Evolutionary conservation across 2,329 filamentous ascomycete species (phyloP).

Genomic region (Aspergillus phoenicis): DNA sequence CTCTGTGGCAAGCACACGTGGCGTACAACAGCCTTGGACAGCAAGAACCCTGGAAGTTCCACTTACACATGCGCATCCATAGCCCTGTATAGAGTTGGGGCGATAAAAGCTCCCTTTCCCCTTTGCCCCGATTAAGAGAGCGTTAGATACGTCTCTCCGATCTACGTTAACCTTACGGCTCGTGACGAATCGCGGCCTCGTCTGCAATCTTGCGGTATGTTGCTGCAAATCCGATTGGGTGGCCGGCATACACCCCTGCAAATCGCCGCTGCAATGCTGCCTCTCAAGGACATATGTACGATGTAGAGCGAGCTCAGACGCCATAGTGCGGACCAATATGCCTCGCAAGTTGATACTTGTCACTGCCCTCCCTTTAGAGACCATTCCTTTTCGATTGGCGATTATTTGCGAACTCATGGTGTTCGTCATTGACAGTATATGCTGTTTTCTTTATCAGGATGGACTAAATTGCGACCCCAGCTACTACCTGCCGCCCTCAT

Average conservation of each 20-base stretch:
- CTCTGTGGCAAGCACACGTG: slow-evolving; percentile 27
- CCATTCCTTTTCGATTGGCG: background rate
- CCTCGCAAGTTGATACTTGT: background rate
- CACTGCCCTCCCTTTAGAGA: background rate
- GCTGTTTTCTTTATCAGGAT: background rate
- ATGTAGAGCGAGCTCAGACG: background rate
- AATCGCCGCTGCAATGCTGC: background rate
- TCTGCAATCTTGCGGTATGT: background rate
- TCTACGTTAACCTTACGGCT: background rate
- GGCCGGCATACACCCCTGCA: background rate
- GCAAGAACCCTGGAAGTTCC: slow-evolving; percentile 31
- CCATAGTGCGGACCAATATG: background rate
- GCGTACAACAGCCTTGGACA: slow-evolving; percentile 34
- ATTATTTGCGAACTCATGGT: background rate
- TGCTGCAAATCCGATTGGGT: background rate
- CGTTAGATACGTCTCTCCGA: background rate
- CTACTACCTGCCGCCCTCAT: background rate
- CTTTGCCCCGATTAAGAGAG: background rate
- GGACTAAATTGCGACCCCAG: background rate
- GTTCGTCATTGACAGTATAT: background rate
- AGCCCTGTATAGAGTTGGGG: slow-evolving; percentile 12
- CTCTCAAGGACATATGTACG: background rate
- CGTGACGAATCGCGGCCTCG: background rate
- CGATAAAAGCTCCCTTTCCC: background rate
- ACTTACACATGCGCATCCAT: slow-evolving; percentile 28